phyloP scores from a whole-genome alignment of 441 rosid genomes.

The Euphorbia schlechtendalii region DNA sequence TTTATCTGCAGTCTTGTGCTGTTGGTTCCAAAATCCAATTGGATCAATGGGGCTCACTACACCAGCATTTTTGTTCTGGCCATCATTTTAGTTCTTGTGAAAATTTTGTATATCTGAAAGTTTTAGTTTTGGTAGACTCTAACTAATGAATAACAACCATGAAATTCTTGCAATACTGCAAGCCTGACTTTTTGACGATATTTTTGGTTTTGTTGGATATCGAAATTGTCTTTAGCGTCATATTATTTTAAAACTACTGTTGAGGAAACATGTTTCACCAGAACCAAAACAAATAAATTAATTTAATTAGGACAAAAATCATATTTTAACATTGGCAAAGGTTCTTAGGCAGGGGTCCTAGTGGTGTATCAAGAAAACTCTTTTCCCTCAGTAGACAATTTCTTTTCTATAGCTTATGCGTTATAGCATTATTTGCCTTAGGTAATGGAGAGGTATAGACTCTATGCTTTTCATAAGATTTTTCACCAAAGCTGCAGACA shows the following conservation, averaged over 20 bases:
- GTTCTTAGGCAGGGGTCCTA: too few relatives aligned
- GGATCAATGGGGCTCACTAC: too few relatives aligned
- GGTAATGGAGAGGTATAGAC: background rate
- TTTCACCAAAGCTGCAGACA: too few relatives aligned
- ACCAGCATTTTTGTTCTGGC: too few relatives aligned
- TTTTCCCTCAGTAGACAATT: background rate
- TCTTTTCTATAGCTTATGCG: conserved; percentile 4
- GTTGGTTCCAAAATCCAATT: too few relatives aligned
- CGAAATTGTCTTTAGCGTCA: background rate
- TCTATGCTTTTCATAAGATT: background rate
- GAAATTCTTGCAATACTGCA: background rate
- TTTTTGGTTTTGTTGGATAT: background rate
- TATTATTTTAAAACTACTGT: background rate
- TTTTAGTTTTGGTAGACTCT: too few relatives aligned
- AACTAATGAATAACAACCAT: background rate
- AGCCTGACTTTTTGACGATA: background rate
- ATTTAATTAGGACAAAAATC: conserved; percentile 6
- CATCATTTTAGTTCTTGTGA: too few relatives aligned
- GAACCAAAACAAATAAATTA: background rate
- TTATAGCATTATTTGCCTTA: background rate
- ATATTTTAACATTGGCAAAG: too few relatives aligned
- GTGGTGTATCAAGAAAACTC: too few relatives aligned
- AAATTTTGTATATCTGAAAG: too few relatives aligned
- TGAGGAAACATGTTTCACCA: background rate
- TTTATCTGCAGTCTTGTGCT: too few relatives aligned